Conservation (phyloP, 139 green algal genomes). For the Penium margaritaceum region DNA sequence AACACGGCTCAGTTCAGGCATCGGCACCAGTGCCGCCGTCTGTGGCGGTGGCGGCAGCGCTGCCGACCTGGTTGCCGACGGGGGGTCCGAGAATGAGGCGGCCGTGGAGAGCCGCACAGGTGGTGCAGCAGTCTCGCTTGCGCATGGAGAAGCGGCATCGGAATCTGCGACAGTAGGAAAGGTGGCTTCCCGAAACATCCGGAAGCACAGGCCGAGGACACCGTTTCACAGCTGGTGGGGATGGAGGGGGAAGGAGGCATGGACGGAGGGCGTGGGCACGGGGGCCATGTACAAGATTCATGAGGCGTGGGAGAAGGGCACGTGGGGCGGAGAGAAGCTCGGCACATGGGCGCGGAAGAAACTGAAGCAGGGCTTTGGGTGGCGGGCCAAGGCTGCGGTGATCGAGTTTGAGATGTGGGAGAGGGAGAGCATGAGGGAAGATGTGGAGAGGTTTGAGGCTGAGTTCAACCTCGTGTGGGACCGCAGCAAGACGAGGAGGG, state of each 20-base stretch:
- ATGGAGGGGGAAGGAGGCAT: background rate
- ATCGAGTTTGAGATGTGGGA: background rate
- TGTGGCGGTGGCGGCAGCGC: too few relatives aligned
- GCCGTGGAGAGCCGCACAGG: background rate
- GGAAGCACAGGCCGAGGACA: background rate
- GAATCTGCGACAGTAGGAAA: background rate
- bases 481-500: background rate
- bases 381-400: background rate
- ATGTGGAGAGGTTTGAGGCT: background rate
- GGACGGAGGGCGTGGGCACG: background rate
- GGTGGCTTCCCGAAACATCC: background rate
- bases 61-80: background rate
- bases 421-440: background rate
- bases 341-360: slow-evolving; percentile 6
- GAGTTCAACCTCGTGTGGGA: slow-evolving; percentile 15
- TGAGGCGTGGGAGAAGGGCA: background rate
- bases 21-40: too few relatives aligned
- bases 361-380: background rate
- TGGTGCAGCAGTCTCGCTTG: background rate
- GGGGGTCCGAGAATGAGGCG: background rate
- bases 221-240: background rate
- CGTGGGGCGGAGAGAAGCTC: slow-evolving; percentile 9
- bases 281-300: background rate
- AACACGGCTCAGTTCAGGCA: too few relatives aligned
- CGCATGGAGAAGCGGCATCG: background rate